Base-by-base conservation (phyloP, 148 eudicot species). In the Arctostaphylos glauca region DNA sequence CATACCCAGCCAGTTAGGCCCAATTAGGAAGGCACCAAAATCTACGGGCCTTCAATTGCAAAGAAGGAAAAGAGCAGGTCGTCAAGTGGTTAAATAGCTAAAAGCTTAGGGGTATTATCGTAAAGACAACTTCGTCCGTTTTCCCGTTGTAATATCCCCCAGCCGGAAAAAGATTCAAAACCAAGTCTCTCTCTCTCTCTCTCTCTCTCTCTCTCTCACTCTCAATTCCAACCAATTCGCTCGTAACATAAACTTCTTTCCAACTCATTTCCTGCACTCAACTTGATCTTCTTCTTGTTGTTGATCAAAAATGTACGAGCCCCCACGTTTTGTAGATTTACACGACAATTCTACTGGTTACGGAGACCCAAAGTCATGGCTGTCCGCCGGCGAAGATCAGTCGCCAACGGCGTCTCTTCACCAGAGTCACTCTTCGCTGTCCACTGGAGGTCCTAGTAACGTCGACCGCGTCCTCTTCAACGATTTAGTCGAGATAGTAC, bases 401-500 rank as follows among this genome's bases (percentile, higher is more conserved):
- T 79, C 89, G 16, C 60, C 83, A 10, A 71, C 87, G 14, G 48
- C 75, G 21, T 15, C 82, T 54, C 82, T 86, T 83, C 81, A 84
- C 82, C 86, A 82, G 9, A 78, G 83, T 15, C 85, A 75, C 10
- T 80, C 88, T 43, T 73, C 90, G 21, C 81, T 87, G 71, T 85
- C 88, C 60, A 68, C 81, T 62, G 79, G 67, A 73, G 68, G 83
- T 23, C 77, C 76, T 38, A 23, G 83, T 55, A 84, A 86, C 81
- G 84, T 91, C 83, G 98, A 91, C 83, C 95, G 89, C 14, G 85
- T 68, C 60, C 92, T 92, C 43, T 91, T 83, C 84, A 90, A 90
- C 68, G 92, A 94, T 47, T 91, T 94, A 18, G 94, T 92, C 49
- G 89, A 92, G 87, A 92, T 91, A 7, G 91, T 94, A n/a, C 94